These are phyloP conservation scores for Vigna nakashimae DNA, from an alignment of 306 rosid genomes.

Conservation along the genomic window DNA sequence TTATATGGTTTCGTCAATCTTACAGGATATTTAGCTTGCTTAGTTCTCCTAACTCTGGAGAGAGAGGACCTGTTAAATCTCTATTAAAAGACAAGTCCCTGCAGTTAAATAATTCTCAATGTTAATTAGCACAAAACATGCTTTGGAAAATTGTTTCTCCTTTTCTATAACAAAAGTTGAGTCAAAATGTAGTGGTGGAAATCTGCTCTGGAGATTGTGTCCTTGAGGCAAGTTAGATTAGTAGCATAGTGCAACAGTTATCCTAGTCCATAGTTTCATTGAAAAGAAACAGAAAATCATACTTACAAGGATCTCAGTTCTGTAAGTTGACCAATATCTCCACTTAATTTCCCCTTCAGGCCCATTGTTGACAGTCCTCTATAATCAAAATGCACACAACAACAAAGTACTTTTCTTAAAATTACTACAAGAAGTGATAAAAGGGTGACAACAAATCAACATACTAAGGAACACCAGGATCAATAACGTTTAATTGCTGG, in stretches of 20 bases:
- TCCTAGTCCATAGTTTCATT: background rate
- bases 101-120: constrained; percentile 43
- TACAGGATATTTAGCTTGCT: constrained; percentile 76
- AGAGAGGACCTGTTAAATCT: constrained; percentile 63
- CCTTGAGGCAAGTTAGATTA: background rate
- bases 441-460: background rate
- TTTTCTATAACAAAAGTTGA: background rate
- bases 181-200: background rate
- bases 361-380: constrained; percentile 81
- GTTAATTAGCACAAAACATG: constrained; percentile 32
- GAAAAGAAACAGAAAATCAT: constrained; percentile 14
- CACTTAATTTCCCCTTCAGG: constrained; percentile 67
- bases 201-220: background rate
- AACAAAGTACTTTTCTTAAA: background rate
- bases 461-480: constrained; percentile 4
- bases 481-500: constrained; percentile 14
- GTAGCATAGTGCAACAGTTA: constrained; percentile 11
- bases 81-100: constrained; percentile 79
- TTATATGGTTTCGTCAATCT: constrained; percentile 45
- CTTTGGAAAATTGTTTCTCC: constrained; percentile 32
- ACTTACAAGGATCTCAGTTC: constrained; percentile 82
- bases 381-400: constrained; percentile 26
- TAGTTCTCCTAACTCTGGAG: constrained; percentile 62
- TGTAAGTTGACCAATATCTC: constrained; percentile 72
- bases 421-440: constrained; percentile 18